These are phyloP conservation scores for Scutellaria barbata DNA, from an alignment of 257 asterid genomes.

Conservation along the genomic window DNA sequence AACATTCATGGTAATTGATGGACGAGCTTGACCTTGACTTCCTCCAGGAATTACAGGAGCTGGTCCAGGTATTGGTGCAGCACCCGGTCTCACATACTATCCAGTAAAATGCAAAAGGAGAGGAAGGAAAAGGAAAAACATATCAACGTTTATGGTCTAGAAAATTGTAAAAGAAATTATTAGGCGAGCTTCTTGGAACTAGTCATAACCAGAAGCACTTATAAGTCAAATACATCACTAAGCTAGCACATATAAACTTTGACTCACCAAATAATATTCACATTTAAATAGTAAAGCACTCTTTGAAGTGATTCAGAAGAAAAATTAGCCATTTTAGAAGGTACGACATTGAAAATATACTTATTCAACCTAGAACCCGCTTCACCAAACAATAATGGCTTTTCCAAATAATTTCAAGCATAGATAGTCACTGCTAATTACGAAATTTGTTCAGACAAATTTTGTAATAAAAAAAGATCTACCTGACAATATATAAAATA, in stretches of 20 bases:
- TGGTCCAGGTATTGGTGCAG: conserved; percentile 58
- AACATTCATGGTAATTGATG: conserved; percentile 62
- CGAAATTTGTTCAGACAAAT: background rate
- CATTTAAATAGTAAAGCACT: background rate
- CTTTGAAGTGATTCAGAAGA: conserved; percentile 2
- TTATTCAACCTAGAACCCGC: background rate
- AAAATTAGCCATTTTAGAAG: background rate
- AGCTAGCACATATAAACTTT: background rate
- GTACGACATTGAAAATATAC: background rate
- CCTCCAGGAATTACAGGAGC: conserved; percentile 69
- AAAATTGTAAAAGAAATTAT: conserved; percentile 22
- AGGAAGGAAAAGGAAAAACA: conserved; percentile 32
- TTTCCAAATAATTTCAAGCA: background rate
- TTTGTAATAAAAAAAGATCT: background rate
- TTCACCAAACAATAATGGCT: background rate
- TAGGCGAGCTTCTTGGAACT: conserved; percentile 9
- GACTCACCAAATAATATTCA: background rate
- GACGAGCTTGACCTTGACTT: conserved; percentile 75
- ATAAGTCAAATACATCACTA: background rate
- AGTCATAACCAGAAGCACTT: conserved; percentile 19
- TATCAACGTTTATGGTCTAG: background rate
- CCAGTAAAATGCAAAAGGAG: conserved; percentile 31
- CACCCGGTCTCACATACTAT: conserved; percentile 99
- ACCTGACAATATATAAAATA: background rate
- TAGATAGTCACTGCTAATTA: background rate